phyloP scores from a whole-genome alignment of 352 stramenopile species.

The Phytophthora colocasiae region DNA sequence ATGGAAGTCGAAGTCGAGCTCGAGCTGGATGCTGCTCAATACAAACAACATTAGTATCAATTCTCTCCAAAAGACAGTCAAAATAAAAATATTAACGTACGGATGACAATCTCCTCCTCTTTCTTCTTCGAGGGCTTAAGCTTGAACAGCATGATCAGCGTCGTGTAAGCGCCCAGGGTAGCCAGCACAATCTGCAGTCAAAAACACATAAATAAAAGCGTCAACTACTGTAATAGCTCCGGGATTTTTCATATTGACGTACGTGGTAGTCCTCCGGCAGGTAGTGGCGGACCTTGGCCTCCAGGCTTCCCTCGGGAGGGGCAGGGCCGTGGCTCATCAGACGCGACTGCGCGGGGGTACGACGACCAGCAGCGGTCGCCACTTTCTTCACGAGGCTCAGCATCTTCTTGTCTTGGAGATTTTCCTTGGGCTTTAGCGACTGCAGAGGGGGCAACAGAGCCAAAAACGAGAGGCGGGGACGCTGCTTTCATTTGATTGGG shows the following conservation, averaged over 20 bases:
- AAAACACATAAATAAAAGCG: background rate
- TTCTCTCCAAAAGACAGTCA: background rate
- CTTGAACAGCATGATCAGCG: constrained; percentile 86
- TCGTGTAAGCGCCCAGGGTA: constrained; percentile 83
- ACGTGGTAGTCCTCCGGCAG: constrained; percentile 90
- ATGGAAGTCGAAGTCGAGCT: constrained; percentile 63
- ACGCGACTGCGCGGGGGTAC: constrained; percentile 63
- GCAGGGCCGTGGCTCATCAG: constrained; percentile 79
- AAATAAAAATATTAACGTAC: constrained; percentile 27
- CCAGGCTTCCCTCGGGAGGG: constrained; percentile 70
- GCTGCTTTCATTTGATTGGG: constrained; percentile 14
- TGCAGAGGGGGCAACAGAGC: constrained; percentile 18
- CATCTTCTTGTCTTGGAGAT: constrained; percentile 45
- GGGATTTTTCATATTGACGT: constrained; percentile 22
- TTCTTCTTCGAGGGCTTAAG: constrained; percentile 85
- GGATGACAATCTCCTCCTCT: constrained; percentile 61
- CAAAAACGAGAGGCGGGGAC: constrained; percentile 34
- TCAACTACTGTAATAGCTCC: constrained; percentile 1
- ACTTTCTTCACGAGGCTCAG: constrained; percentile 83
- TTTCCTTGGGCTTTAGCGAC: constrained; percentile 26
- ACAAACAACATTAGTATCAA: background rate
- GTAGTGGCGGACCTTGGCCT: constrained; percentile 87
- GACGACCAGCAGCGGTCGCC: constrained; percentile 40
- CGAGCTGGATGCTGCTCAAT: constrained; percentile 38
- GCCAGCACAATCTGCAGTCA: constrained; percentile 77